phyloP scores from a whole-genome alignment of 2,329 filamentous ascomycete species.

The Aspergillus sp. region DNA sequence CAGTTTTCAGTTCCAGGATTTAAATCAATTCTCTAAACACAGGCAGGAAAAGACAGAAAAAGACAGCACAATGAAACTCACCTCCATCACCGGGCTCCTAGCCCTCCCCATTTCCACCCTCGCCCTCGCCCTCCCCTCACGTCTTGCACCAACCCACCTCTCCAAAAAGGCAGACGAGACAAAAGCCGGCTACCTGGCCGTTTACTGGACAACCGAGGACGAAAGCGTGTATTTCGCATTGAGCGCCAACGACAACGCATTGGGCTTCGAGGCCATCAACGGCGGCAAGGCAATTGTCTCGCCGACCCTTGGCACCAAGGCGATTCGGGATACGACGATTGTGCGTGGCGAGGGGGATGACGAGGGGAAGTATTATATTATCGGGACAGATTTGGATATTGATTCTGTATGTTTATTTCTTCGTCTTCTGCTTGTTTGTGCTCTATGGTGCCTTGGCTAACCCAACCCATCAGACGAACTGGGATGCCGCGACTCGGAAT shows the following conservation, averaged over 20 bases:
- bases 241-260: constrained; percentile 11
- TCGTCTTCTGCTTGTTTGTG: not conserved
- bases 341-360: constrained; percentile 8
- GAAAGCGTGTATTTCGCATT: constrained; percentile 17
- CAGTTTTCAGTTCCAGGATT: no score
- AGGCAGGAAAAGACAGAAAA: no score
- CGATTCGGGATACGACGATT: constrained; percentile 15
- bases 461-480: constrained; percentile 6
- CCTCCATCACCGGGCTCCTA: not conserved
- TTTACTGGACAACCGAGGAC: constrained; percentile 17
- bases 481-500: constrained; percentile 10
- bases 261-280: constrained; percentile 8
- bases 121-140: not conserved
- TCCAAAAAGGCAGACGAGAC: not conserved
- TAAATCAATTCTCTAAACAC: no score
- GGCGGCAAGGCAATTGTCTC: constrained; percentile 10
- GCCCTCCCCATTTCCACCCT: not conserved
- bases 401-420: constrained; percentile 3
- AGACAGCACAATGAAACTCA: not conserved
- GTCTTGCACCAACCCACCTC: not conserved
- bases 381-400: constrained; percentile 18
- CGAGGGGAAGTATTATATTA: constrained; percentile 17
- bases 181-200: constrained; percentile 14
- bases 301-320: constrained; percentile 16
- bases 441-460: not conserved